A percentile compares a stretch with the other conserved stretches of the same genome.
phyloP scores from a whole-genome alignment of 108 stramenopile species.

The Phaeodactylum tricornutum region DNA sequence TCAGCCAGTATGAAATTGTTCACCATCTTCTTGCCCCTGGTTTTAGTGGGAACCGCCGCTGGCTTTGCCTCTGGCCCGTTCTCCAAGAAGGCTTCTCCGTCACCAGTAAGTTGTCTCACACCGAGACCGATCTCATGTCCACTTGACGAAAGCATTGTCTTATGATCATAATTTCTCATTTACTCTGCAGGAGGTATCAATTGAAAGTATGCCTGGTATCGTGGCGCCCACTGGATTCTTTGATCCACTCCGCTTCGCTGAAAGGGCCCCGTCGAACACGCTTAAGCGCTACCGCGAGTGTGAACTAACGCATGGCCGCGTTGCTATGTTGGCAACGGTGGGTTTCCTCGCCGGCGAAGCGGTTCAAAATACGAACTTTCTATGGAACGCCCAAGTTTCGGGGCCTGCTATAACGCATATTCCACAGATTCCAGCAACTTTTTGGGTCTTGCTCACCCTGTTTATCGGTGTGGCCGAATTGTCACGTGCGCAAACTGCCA shows the following conservation, averaged over 20 bases:
- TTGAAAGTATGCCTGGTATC: conserved; percentile 41
- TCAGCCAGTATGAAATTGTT: too few species aligned
- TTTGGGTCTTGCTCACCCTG: conserved; percentile 39
- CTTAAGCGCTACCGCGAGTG: conserved; percentile 63
- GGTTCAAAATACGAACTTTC: conserved; percentile 48
- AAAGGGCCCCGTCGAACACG: conserved; percentile 54
- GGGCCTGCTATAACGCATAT: conserved; percentile 35
- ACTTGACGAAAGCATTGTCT: too few species aligned
- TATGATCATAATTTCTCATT: too few species aligned
- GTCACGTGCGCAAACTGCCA: conserved; percentile 21
- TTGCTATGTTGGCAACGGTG: conserved; percentile 36
- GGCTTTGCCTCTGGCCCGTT: too few species aligned
- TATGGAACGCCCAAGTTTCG: conserved; percentile 36
- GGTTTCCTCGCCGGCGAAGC: conserved; percentile 51
- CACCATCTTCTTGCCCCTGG: too few species aligned
- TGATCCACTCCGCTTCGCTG: conserved; percentile 64
- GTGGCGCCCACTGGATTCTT: conserved; percentile 45
- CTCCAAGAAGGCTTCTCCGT: too few species aligned
- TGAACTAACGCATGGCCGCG: conserved; percentile 48
- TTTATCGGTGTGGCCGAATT: conserved; percentile 46
- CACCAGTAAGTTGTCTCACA: too few species aligned
- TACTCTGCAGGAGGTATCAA: too few species aligned
- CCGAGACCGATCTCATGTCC: too few species aligned
- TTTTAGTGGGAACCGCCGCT: too few species aligned
- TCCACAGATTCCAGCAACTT: conserved; percentile 20